Base-by-base conservation (phyloP, 164 flowering plant genomes). In the Cinnamomum chago region DNA sequence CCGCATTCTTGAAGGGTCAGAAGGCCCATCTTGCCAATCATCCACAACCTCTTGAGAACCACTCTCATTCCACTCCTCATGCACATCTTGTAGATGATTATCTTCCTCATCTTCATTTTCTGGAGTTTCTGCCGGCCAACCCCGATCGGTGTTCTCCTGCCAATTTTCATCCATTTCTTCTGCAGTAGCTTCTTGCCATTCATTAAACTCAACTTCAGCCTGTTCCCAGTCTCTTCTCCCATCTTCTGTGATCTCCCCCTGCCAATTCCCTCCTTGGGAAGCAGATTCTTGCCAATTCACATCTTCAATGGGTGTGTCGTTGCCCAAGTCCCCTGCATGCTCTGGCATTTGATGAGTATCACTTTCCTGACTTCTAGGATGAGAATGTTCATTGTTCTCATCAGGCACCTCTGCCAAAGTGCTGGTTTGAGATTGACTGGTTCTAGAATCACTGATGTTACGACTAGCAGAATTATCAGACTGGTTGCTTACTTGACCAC, bases 401-500 rank as follows among this genome's bases (percentile, higher is more conserved):
- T 72, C 70, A 69, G 81, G 83, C 2, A 74, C 78, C 67, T 85
- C 89, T 72, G 58, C 80, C 64, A 80, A 73, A 71, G 79, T 55
- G 65, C 68, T 83, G 68, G 84, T 73, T 72, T 78, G 85, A 67
- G 72, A 62, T 81, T 70, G 83, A 72, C 83, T 86, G 77, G 75
- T 85, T 81, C 85, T 76, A 78, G 86, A 82, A 73, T 82, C 88
- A 80, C 6, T 75, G 66, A 64, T 50, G 55, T 73, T 78, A 84
- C 74, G 79, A 80, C 79, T 75, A 79, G 86, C 82, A 68, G 82
- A 52, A 50, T 81, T 72, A 68, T 91, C 92, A 72, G 92, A 78
- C 60, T 85, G 85, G 84, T 83, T 86, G 85, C 85, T 85, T 72
- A 80, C 99, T 85, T 93, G 98, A 78, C 88, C 93, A 78, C 91